These are phyloP conservation scores for Phytophthora ohioensis DNA, from an alignment of 352 stramenopile genomes.

Conservation along the genomic window DNA sequence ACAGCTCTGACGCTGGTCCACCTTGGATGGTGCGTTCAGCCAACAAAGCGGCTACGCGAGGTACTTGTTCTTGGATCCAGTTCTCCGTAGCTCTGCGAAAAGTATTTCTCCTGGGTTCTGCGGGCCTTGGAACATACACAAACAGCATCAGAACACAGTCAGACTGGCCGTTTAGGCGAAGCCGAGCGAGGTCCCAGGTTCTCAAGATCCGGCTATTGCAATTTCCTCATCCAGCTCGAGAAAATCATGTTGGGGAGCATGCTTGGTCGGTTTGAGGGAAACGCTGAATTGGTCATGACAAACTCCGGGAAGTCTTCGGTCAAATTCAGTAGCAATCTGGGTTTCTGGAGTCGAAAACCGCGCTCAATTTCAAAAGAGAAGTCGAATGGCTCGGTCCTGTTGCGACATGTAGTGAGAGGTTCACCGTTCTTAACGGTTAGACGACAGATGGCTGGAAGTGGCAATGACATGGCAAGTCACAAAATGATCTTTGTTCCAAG, in stretches of 20 bases:
- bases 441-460: neutral
- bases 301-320: neutral
- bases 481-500: neutral
- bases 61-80: conserved; percentile 15
- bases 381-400: neutral
- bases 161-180: conserved; percentile 14
- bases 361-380: neutral
- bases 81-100: conserved; percentile 11
- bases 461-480: neutral
- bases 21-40: conserved; percentile 1
- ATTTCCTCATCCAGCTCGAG: conserved; percentile 4
- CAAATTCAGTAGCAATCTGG: neutral
- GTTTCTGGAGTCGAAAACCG: neutral
- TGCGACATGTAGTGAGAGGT: conserved; percentile 10
- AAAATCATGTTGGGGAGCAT: conserved; percentile 17
- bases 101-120: neutral
- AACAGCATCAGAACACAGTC: conserved; percentile 24
- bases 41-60: conserved; percentile 9
- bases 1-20: conserved; percentile 6
- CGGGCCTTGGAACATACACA: conserved; percentile 19
- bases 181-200: neutral
- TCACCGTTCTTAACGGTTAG: conserved; percentile 2
- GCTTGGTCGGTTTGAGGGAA: conserved; percentile 5
- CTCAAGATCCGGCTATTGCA: neutral
- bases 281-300: neutral